Percentiles rank a stretch among this genome's conserved stretches.
These are phyloP conservation scores for Buddleja alternifolia DNA, from an alignment of 257 asterid genomes.

Conservation along the genomic window DNA sequence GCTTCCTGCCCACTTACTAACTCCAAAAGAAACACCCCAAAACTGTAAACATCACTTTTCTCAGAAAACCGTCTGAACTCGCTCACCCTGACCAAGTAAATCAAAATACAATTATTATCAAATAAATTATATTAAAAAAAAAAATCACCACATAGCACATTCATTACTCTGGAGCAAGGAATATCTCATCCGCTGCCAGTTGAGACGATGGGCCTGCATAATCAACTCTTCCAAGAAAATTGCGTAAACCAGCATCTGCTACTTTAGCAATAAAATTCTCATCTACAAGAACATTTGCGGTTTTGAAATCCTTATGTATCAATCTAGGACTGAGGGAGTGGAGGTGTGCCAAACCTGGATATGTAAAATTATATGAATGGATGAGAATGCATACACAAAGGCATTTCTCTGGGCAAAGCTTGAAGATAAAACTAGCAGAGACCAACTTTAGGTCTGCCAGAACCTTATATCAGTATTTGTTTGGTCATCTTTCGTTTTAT, in stretches of 20 bases:
- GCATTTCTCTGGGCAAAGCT: constrained; percentile 21
- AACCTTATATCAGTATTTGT: constrained; percentile 35
- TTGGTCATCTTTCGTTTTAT: constrained; percentile 30
- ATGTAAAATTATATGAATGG: constrained; percentile 15
- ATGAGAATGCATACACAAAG: constrained; percentile 34
- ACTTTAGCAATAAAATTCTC: constrained; percentile 89
- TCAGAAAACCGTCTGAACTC: constrained; percentile 89
- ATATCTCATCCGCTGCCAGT: constrained; percentile 60
- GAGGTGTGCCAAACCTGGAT: constrained; percentile 78
- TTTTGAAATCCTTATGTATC: constrained; percentile 90
- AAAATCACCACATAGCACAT: constrained; percentile 27
- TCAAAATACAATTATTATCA: constrained; percentile 17
- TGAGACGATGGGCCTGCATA: constrained; percentile 76
- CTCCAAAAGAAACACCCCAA: constrained; percentile 89
- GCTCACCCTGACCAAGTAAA: constrained; percentile 63
- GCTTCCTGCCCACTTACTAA: constrained; percentile 81
- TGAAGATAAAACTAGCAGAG: constrained; percentile 23
- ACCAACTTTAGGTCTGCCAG: constrained; percentile 13
- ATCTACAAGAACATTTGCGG: constrained; percentile 89
- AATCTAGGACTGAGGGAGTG: constrained; percentile 88
- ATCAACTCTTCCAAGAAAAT: constrained; percentile 86
- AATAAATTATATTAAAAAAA: background rate
- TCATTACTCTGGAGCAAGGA: constrained; percentile 88
- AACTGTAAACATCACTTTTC: constrained; percentile 89
- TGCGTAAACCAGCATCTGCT: constrained; percentile 91